Evolutionary conservation across 805 yeast species (phyloP), one percentile per base, ranked within the genome.

Genomic region (Yamadazyma ubonensis): DNA sequence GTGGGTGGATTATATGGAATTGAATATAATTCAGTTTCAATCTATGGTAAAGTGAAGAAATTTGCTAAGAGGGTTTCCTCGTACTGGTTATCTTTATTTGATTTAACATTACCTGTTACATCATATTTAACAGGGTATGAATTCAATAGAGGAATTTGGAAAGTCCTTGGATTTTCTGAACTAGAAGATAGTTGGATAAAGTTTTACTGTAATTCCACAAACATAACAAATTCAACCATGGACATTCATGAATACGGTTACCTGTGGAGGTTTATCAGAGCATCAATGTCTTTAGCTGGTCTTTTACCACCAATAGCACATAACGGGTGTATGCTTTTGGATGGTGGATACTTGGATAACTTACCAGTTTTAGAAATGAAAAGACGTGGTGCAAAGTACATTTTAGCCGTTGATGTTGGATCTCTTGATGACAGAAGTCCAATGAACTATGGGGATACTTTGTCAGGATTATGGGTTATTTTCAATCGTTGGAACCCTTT

Each of bases 121-220:
- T 84, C 97, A 0, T 91, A 95, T 57, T 86, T 95, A 8, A 93
- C 99, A 1, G 99, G 99, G 0, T 96, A 93, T 61, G 98, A 89
- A 59, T 91, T 91, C 62, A 91, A 91, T 60, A 72, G 98, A 50
- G 98, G 99, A 36, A 79, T 91, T n/a, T 93, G 97, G 96, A 91
- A 93, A 59, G 79, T 87, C 0, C 86, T 91, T 65, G 97, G 98
- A 0, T 91, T 87, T 48, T 76, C 82, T 10, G 81, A 96, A 53
- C 88, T 91, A 49, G 99, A 91, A 58, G 99, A 91, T 57, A 91
- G 91, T 59, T 91, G 99, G 99, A 74, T 91, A 44, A 81, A 76
- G 45, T 91, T 78, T 58, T 91, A 78, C 57, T 81, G 93, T 54
- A 91, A 93, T 57, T 87, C 98, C 1, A 91, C 99, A 11, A 91